Evolutionary conservation across 768 basidiomycete species (phyloP).

Genomic region (Suillus bovinus): DNA sequence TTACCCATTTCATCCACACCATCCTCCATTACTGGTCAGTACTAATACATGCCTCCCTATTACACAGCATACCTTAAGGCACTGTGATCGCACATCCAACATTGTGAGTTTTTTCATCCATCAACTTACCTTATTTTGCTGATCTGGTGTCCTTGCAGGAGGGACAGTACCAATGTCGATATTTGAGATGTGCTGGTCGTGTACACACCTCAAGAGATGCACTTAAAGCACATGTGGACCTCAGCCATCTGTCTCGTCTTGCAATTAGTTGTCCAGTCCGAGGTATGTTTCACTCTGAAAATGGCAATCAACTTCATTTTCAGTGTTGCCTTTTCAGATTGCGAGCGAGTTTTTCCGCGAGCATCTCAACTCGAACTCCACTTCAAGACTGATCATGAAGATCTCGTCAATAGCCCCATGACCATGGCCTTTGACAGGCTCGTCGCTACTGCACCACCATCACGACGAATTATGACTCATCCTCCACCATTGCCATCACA

Average conservation of each 20-base stretch:
- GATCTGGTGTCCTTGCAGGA: slow-evolving; percentile 18
- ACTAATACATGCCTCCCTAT: slow-evolving; percentile 12
- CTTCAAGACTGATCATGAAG: slow-evolving; percentile 22
- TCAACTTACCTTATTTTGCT: neutral
- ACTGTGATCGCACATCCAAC: slow-evolving; percentile 21
- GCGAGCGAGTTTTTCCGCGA: slow-evolving; percentile 26
- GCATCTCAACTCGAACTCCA: slow-evolving; percentile 25
- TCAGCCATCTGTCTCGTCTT: slow-evolving; percentile 32
- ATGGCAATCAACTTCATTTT: slow-evolving; percentile 3
- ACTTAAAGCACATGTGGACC: slow-evolving; percentile 29
- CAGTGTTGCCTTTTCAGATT: slow-evolving; percentile 20
- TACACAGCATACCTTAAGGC: slow-evolving; percentile 27
- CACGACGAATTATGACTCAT: slow-evolving; percentile 1
- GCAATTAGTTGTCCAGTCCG: slow-evolving; percentile 25
- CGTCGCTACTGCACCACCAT: slow-evolving; percentile 20
- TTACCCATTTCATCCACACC: neutral
- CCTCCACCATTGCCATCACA: slow-evolving; percentile 19
- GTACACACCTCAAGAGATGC: slow-evolving; percentile 19
- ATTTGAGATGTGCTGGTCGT: slow-evolving; percentile 30
- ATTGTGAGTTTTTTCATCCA: slow-evolving; percentile 14
- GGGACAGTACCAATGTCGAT: slow-evolving; percentile 26
- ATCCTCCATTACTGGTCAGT: neutral
- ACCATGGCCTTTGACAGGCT: slow-evolving; percentile 20
- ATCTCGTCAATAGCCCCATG: slow-evolving; percentile 19
- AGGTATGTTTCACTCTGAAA: slow-evolving; percentile 17